phyloP scores from a whole-genome alignment of 805 yeast species.

The Yamadazyma phyllophila region DNA sequence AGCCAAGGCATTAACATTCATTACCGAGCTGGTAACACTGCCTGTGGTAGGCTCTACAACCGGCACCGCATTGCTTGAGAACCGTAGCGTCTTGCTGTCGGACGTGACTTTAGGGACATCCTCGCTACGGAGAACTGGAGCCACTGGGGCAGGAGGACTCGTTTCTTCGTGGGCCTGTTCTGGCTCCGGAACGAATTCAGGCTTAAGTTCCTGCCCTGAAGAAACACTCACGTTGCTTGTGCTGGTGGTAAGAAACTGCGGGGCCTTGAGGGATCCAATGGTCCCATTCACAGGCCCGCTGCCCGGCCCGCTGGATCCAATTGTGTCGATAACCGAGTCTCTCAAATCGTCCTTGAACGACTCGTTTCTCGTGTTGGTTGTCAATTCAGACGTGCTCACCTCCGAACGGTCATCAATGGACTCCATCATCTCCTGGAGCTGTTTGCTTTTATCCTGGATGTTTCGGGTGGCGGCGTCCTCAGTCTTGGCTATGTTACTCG shows the following conservation, averaged over 20 bases:
- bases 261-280: too few relatives aligned
- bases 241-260: too few relatives aligned
- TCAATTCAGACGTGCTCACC: too few relatives aligned
- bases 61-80: conserved; percentile 24
- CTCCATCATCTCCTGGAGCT: conserved; percentile 9
- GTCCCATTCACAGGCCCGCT: too few relatives aligned
- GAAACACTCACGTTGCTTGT: too few relatives aligned
- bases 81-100: conserved; percentile 31
- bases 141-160: neutral
- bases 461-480: neutral
- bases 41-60: conserved; percentile 21
- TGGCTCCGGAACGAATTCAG: too few relatives aligned
- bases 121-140: neutral
- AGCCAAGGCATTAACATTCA: conserved; percentile 31
- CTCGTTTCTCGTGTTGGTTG: too few relatives aligned
- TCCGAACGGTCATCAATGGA: neutral
- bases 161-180: too few relatives aligned
- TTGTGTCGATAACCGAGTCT: too few relatives aligned
- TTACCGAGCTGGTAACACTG: conserved; percentile 32
- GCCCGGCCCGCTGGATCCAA: too few relatives aligned
- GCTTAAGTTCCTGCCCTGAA: too few relatives aligned
- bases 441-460: conserved; percentile 4
- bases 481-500: neutral
- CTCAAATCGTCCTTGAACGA: too few relatives aligned
- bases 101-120: conserved; percentile 31